Conservation (phyloP, 495 filamentous ascomycete species). For the Aspergillus nanangensis region DNA sequence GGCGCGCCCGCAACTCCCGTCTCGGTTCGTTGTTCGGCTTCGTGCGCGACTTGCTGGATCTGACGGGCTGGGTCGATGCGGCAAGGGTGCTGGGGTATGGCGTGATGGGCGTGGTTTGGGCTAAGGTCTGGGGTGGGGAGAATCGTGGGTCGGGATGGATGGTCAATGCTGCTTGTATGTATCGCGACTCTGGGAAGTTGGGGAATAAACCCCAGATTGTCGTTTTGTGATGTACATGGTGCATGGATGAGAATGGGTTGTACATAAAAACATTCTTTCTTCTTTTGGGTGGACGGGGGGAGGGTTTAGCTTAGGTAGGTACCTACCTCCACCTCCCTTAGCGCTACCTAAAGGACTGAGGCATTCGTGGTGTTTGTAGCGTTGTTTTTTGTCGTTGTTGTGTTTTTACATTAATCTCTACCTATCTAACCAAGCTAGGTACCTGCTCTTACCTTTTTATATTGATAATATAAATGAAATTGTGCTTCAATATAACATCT, state of each 20-base stretch:
- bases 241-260: not conserved
- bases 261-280: conserved; percentile 2
- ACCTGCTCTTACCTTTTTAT: no score
- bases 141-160: conserved; percentile 50
- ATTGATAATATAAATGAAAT: not conserved
- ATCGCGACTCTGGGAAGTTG: conserved; percentile 60
- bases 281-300: not conserved
- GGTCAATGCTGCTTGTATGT: conserved; percentile 76
- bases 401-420: no score
- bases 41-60: conserved; percentile 48
- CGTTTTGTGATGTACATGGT: conserved; percentile 18
- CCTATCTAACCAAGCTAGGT: no score
- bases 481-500: not conserved
- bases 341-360: not conserved
- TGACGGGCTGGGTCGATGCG: conserved; percentile 58
- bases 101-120: conserved; percentile 62
- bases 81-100: conserved; percentile 59
- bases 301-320: not conserved
- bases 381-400: no score
- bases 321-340: not conserved
- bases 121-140: conserved; percentile 63
- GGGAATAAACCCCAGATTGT: conserved; percentile 62
- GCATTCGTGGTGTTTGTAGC: not conserved
- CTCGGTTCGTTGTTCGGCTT: conserved; percentile 32
- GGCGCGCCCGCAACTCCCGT: conserved; percentile 21